phyloP scores from a whole-genome alignment of 2,329 filamentous ascomycete species.

The Monilinia fructicola region DNA sequence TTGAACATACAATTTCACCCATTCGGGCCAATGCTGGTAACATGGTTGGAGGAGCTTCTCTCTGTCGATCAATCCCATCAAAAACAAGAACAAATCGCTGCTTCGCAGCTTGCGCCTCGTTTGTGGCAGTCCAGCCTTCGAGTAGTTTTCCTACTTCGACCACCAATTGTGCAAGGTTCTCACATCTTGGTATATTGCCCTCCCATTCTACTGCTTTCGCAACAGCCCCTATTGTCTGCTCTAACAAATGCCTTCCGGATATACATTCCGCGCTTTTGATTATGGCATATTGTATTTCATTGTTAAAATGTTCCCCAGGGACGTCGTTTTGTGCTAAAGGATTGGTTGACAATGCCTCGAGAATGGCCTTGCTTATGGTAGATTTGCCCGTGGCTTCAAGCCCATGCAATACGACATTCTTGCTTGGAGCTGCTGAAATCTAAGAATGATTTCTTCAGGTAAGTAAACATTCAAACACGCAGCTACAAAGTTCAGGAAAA shows the following conservation, averaged over 20 bases:
- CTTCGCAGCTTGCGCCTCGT: constrained; percentile 35
- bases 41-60: constrained; percentile 75
- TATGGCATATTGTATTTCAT: constrained; percentile 55
- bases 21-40: constrained; percentile 78
- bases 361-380: constrained; percentile 62
- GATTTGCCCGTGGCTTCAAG: constrained; percentile 86
- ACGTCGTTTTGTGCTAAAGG: constrained; percentile 57
- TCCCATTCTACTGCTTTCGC: constrained; percentile 51
- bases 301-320: constrained; percentile 51
- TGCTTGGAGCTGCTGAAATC: constrained; percentile 22
- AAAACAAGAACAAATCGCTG: constrained; percentile 76
- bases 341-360: constrained; percentile 49
- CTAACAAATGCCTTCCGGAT: constrained; percentile 73
- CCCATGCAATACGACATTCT: constrained; percentile 76
- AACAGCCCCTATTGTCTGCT: constrained; percentile 64
- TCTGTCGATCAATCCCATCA: constrained; percentile 82
- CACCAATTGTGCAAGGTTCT: constrained; percentile 74
- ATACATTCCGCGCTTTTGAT: constrained; percentile 75
- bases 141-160: constrained; percentile 70
- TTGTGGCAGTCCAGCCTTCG: constrained; percentile 30
- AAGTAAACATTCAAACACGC: constrained; percentile 28
- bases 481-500: not conserved
- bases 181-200: constrained; percentile 63
- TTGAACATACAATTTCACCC: constrained; percentile 69
- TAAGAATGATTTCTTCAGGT: not conserved